Percentiles rank a stretch among this genome's conserved stretches.
Conservation (phyloP, 192 early-diverging fungal genomes). For the Rhizophagus sp. region DNA sequence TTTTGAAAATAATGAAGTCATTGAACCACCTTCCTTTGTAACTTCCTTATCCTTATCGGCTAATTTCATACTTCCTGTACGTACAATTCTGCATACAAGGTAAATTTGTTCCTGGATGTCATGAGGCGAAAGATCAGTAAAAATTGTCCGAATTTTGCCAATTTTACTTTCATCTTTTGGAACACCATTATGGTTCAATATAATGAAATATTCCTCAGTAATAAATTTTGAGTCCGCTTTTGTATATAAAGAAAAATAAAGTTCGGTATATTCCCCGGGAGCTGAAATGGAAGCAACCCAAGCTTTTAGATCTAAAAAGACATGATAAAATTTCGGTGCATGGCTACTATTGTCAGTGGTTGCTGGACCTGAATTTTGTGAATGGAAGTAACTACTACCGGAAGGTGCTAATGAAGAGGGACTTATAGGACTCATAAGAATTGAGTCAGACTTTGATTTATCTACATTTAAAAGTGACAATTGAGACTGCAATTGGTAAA, state of each 20-base stretch:
- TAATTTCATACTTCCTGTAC: constrained; percentile 64
- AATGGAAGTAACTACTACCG: not conserved
- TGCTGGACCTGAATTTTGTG: not conserved
- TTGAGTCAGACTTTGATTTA: constrained; percentile 15
- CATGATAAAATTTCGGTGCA: constrained; percentile 39
- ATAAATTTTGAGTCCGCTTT: constrained; percentile 45
- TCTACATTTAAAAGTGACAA: constrained; percentile 28
- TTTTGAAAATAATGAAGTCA: constrained; percentile 24
- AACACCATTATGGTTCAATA: constrained; percentile 56
- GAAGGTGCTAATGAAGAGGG: not conserved
- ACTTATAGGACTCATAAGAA: constrained; percentile 9
- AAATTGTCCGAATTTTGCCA: constrained; percentile 55
- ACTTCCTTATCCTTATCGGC: constrained; percentile 49
- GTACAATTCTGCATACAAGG: constrained; percentile 62
- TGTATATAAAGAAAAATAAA: constrained; percentile 62
- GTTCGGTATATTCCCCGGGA: constrained; percentile 61
- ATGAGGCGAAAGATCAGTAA: constrained; percentile 55
- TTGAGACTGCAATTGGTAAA: constrained; percentile 55
- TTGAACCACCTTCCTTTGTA: constrained; percentile 15
- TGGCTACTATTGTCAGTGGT: not conserved
- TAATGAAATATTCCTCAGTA: constrained; percentile 62
- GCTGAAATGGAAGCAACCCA: constrained; percentile 60
- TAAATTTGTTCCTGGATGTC: constrained; percentile 55
- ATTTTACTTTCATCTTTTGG: constrained; percentile 47
- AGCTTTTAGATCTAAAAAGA: constrained; percentile 60